These are phyloP conservation scores for Bremia lactucae DNA, from an alignment of 352 stramenopile species.

Conservation along the genomic window DNA sequence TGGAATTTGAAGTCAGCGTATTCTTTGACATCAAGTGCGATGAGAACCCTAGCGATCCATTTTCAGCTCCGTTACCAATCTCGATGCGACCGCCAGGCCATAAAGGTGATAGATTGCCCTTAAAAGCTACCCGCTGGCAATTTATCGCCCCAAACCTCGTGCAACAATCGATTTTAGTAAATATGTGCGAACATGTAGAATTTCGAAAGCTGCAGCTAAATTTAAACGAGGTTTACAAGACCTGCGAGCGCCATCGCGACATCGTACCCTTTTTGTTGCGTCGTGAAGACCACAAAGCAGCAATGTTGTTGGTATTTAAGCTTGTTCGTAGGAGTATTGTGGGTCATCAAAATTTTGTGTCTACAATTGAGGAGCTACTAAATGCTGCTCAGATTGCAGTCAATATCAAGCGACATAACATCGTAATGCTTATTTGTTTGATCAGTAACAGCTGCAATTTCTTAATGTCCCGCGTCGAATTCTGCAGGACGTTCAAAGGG, in stretches of 20 bases:
- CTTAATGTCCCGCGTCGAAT: too few species aligned
- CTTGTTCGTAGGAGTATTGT: conserved; percentile 44
- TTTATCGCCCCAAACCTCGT: conserved; percentile 60
- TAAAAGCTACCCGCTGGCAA: conserved; percentile 39
- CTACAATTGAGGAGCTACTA: conserved; percentile 27
- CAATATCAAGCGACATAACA: conserved; percentile 18
- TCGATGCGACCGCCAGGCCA: conserved; percentile 28
- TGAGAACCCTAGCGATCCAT: conserved; percentile 41
- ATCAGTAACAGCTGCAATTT: too few species aligned
- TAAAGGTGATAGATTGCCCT: conserved; percentile 12
- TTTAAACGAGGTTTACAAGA: conserved; percentile 40
- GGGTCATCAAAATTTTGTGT: conserved; percentile 34
- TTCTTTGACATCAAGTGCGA: conserved; percentile 77
- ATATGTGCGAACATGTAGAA: conserved; percentile 28
- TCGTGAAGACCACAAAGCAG: conserved; percentile 30
- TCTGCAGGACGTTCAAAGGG: conserved; percentile 5
- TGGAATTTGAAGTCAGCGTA: conserved; percentile 68
- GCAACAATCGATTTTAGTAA: conserved; percentile 28
- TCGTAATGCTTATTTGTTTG: conserved; percentile 24
- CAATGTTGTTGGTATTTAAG: conserved; percentile 39
- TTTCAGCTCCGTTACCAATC: conserved; percentile 60
- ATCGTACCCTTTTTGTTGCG: conserved; percentile 64
- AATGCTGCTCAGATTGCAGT: conserved; percentile 36
- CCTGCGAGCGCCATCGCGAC: conserved; percentile 42
- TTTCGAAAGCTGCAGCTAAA: conserved; percentile 67